phyloP scores from a whole-genome alignment of 352 stramenopile genomes.

The Globisporangium megalacanthum region DNA sequence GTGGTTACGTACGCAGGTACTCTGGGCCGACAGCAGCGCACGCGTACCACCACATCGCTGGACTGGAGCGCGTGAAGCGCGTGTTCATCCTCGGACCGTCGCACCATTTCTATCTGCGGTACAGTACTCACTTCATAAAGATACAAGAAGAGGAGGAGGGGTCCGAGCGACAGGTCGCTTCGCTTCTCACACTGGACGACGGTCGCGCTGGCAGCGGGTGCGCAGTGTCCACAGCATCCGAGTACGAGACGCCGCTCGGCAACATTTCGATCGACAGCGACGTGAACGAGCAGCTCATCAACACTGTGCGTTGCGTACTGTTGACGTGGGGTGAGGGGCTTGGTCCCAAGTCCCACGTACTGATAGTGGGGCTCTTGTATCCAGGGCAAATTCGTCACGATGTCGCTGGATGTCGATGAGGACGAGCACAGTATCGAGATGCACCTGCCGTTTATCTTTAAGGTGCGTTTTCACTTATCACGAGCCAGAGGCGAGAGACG shows the following conservation, averaged over 20 bases:
- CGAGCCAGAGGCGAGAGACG: neutral
- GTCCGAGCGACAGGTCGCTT: too few relatives aligned
- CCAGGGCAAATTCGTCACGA: slow-evolving; percentile 69
- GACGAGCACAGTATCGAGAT: slow-evolving; percentile 97
- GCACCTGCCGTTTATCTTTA: slow-evolving; percentile 94
- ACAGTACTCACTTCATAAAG: slow-evolving; percentile 16
- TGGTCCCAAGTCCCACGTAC: neutral
- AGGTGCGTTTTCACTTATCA: slow-evolving; percentile 44
- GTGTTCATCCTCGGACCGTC: slow-evolving; percentile 94
- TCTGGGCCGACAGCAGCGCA: slow-evolving; percentile 92
- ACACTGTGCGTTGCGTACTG: slow-evolving; percentile 40
- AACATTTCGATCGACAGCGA: slow-evolving; percentile 90
- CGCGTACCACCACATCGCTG: slow-evolving; percentile 88
- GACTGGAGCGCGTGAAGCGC: slow-evolving; percentile 61
- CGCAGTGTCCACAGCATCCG: slow-evolving; percentile 74
- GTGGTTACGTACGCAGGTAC: slow-evolving; percentile 58
- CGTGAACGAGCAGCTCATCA: slow-evolving; percentile 86
- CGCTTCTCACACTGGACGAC: too few relatives aligned
- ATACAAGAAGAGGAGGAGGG: too few relatives aligned
- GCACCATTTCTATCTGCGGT: slow-evolving; percentile 95
- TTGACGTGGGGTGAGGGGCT: neutral
- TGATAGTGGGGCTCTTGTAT: slow-evolving; percentile 2
- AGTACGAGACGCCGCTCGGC: slow-evolving; percentile 93
- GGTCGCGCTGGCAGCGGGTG: slow-evolving; percentile 41
- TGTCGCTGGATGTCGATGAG: slow-evolving; percentile 89